Conservation (phyloP, 176 grass and related monocot species). For the Urochloa ruziziensis region DNA sequence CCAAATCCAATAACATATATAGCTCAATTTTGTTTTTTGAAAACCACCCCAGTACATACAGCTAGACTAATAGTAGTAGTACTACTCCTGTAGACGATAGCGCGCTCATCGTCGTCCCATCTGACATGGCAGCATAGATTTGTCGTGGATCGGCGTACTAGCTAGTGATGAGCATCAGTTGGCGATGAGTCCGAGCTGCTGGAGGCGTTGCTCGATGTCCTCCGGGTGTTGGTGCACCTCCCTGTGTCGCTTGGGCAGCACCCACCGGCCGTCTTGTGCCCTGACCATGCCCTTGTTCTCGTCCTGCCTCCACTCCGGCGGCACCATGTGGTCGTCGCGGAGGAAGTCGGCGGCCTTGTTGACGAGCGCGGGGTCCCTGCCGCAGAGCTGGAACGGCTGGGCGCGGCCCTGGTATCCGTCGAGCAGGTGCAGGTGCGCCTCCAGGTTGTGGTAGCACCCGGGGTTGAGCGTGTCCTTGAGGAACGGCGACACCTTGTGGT, state of each 20-base stretch:
- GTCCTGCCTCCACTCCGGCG: slow-evolving; percentile 55
- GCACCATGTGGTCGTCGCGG: slow-evolving; percentile 50
- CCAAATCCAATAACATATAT: too few species aligned
- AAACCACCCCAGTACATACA: too few species aligned
- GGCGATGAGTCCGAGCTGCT: slow-evolving; percentile 23
- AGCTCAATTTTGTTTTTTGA: too few species aligned
- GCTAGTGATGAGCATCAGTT: too few species aligned
- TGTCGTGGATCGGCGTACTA: too few species aligned
- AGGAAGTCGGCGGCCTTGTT: slow-evolving; percentile 63
- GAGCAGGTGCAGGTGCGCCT: too few species aligned
- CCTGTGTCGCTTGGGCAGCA: slow-evolving; percentile 27
- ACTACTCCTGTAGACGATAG: too few species aligned
- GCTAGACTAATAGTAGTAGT: too few species aligned
- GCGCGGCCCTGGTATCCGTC: slow-evolving; percentile 46
- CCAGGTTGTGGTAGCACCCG: slow-evolving; percentile 54
- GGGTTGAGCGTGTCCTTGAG: slow-evolving; percentile 37
- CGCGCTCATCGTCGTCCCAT: too few species aligned
- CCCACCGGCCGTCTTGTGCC: slow-evolving; percentile 45
- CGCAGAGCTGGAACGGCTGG: slow-evolving; percentile 32
- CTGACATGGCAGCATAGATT: too few species aligned
- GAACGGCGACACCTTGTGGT: slow-evolving; percentile 58
- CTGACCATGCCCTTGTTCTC: slow-evolving; percentile 70
- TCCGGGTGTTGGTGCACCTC: slow-evolving; percentile 36
- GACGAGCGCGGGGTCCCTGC: slow-evolving; percentile 58
- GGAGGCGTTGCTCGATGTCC: slow-evolving; percentile 43